These are phyloP conservation scores for Tulasnella sp. DNA, from an alignment of 768 basidiomycete genomes.

Conservation along the genomic window DNA sequence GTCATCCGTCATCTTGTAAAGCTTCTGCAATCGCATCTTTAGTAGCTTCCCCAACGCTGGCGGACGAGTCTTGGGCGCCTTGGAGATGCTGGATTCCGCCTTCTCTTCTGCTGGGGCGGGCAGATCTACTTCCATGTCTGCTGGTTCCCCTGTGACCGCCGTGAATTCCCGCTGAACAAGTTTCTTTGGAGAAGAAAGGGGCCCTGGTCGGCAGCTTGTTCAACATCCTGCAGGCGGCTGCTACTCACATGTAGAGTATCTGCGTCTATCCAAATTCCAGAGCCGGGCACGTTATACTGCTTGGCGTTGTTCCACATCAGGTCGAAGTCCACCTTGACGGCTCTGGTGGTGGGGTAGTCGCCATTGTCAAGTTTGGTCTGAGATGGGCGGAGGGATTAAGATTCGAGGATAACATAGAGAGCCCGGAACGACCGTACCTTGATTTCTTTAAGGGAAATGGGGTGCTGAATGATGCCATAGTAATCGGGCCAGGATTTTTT, in stretches of 20 bases:
- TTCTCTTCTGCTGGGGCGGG: conserved; percentile 36
- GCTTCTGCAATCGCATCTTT: conserved; percentile 64
- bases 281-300: conserved; percentile 75
- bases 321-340: conserved; percentile 68
- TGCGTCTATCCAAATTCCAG: conserved; percentile 76
- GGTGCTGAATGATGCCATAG: conserved; percentile 70
- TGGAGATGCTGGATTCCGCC: background rate
- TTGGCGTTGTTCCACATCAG: conserved; percentile 77
- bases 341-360: conserved; percentile 58
- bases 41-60: conserved; percentile 34
- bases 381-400: background rate
- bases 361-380: conserved; percentile 57
- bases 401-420: background rate
- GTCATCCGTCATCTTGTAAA: conserved; percentile 67
- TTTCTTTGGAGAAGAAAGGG: conserved; percentile 40
- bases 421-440: conserved; percentile 42
- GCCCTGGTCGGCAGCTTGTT: too few species aligned
- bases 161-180: conserved; percentile 46
- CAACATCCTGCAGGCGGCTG: background rate
- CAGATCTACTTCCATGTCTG: conserved; percentile 41
- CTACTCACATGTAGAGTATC: conserved; percentile 66
- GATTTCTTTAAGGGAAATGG: conserved; percentile 86
- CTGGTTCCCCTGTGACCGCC: conserved; percentile 43
- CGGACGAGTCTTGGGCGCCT: conserved; percentile 24
- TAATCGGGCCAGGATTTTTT: conserved; percentile 57